Evolutionary conservation across 2,329 filamentous ascomycete species (phyloP), one percentile per base, ranked within the genome.

Genomic region (Septoria linicola): DNA sequence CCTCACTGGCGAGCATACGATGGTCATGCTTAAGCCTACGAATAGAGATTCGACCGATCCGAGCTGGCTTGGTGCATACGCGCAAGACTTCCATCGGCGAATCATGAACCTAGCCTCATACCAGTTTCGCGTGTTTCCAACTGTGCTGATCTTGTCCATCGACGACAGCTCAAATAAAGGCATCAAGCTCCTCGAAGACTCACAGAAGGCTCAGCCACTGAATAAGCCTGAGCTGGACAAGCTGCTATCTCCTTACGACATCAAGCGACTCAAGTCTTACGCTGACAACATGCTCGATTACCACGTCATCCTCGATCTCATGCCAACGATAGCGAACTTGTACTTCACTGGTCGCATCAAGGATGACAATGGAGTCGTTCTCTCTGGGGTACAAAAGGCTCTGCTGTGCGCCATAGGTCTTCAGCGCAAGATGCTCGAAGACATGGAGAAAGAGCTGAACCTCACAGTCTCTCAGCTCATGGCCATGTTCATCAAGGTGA

Each of bases 261-360:
- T 96, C 56, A 97, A 97, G 76, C 85, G 93, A 21, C 78, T 99
- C 2, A 92, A 96, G 67, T 91, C 88, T 36, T 99, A 99, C 64
- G 89, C 93, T 13, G 95, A 95, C 72, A 96, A 95, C 72, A 88
- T 96, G 80, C 83, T 99, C 35, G 95, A 99, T 71, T 96, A 97
- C 75, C 95, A 96, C 66, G 91, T 96, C 61, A 93, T 99, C 49
- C 80, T 97, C 21, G 95, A 99, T 68, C 82, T 99, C 65, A 79
- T 99, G 49, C 93, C 93, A 0, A 81, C 79, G 1, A 83, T 99
- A 57, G 86, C 93, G 1, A 78, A 79, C 19, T 80, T 95, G 20
- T 96, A 92, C 76, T 99, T 99, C 71, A 84, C 82, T 0, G 88
- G 89, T 41, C 82, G 84, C 8, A 76, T 97, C 14, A 60, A 60